Evolutionary conservation across 2,329 filamentous ascomycete genomes (phyloP).

Genomic region (Apiospora sp.): DNA sequence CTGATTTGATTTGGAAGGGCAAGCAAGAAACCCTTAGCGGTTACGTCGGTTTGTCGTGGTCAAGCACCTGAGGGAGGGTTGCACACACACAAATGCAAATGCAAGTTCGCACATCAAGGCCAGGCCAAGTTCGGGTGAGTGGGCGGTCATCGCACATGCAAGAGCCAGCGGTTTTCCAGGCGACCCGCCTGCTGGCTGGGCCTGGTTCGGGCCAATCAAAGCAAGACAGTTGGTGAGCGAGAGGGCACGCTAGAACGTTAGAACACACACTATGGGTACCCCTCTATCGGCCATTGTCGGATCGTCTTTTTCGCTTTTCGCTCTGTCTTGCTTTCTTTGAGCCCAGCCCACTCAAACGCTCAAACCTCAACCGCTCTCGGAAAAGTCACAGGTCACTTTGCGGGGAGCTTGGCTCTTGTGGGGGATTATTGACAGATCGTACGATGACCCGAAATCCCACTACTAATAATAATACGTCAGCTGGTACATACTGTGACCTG

Average conservation of each 20-base stretch:
- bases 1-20: not conserved
- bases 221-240: not conserved
- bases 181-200: not conserved
- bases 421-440: constrained; percentile 1
- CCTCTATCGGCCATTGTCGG: constrained; percentile 16
- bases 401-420: constrained; percentile 12
- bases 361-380: not conserved
- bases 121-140: not conserved
- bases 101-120: not conserved
- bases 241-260: not conserved
- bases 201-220: not conserved
- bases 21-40: not conserved
- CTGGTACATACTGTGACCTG: not conserved
- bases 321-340: not conserved
- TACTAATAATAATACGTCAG: constrained; percentile 7
- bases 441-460: not conserved
- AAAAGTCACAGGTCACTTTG: constrained; percentile 1
- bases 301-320: not conserved
- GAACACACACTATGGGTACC: not conserved
- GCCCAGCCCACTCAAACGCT: not conserved
- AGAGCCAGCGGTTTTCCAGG: not conserved
- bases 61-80: not conserved
- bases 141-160: constrained; percentile 14
- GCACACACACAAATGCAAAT: not conserved
- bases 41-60: constrained; percentile 14